A percentile compares a stretch with the other conserved stretches of the same genome.
These are phyloP conservation scores for Candida arabinofermentans DNA, from an alignment of 805 yeast species.

Conservation along the genomic window DNA sequence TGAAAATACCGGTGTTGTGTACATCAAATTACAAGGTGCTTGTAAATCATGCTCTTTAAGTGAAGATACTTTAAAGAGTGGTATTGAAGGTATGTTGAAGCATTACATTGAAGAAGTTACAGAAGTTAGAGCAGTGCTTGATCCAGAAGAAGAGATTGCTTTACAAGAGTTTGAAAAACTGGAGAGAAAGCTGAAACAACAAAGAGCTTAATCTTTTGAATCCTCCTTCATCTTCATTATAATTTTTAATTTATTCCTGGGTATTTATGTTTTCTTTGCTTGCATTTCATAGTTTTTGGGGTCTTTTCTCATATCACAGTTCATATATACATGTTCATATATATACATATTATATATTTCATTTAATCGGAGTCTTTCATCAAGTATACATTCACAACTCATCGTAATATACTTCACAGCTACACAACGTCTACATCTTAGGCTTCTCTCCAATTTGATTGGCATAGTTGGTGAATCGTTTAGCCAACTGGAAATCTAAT, in stretches of 20 bases:
- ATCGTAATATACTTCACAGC: no score
- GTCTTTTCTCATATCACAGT: no score
- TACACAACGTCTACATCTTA: no score
- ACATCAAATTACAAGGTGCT: conserved; percentile 60
- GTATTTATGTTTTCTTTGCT: no score
- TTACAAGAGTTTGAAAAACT: conserved; percentile 79
- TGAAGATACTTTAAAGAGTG: conserved; percentile 61
- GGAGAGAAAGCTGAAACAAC: conserved; percentile 51
- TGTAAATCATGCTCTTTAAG: conserved; percentile 70
- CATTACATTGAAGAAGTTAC: conserved; percentile 67
- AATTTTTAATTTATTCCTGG: no score
- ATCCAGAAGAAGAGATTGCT: conserved; percentile 52
- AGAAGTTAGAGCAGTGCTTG: conserved; percentile 41
- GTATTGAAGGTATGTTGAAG: conserved; percentile 68
- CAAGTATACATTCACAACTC: no score
- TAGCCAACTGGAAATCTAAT: conserved; percentile 57
- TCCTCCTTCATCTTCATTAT: neutral
- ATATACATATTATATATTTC: neutral
- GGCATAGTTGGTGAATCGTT: conserved; percentile 37
- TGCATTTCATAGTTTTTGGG: no score
- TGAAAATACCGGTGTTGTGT: conserved; percentile 51
- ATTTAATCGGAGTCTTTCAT: neutral
- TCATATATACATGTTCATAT: no score
- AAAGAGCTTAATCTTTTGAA: conserved; percentile 9
- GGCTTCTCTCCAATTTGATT: conserved; percentile 10